These are phyloP conservation scores for Colletotrichum graminicola DNA, from an alignment of 2,329 filamentous ascomycete genomes.

Conservation along the genomic window DNA sequence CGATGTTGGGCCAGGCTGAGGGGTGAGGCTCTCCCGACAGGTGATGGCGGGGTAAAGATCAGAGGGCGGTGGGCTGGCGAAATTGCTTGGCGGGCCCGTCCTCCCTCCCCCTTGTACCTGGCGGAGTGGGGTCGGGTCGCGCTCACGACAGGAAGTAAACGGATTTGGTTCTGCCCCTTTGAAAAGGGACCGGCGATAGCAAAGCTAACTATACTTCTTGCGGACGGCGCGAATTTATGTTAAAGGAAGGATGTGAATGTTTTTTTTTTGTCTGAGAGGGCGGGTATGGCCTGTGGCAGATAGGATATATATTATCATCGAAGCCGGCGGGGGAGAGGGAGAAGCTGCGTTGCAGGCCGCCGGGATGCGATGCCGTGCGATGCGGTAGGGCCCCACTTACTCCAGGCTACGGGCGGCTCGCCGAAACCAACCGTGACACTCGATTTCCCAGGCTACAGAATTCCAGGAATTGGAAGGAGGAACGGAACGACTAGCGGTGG, in stretches of 20 bases:
- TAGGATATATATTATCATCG: not conserved
- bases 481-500: not conserved
- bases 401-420: not conserved
- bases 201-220: not conserved
- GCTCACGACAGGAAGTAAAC: not conserved
- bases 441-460: not conserved
- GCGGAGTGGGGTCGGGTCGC: not conserved
- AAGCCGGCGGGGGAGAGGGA: not conserved
- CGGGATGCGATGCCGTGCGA: conserved; percentile 38
- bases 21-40: conserved; percentile 6
- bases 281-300: not conserved
- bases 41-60: conserved; percentile 4
- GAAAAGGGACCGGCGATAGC: not conserved
- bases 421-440: not conserved
- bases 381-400: not conserved
- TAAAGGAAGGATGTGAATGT: not conserved
- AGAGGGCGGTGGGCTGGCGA: not conserved
- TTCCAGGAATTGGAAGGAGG: not conserved
- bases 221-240: not conserved
- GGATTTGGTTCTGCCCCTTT: not conserved
- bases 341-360: conserved; percentile 26
- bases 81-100: not conserved
- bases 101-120: not conserved
- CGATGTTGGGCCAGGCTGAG: not conserved
- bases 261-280: not conserved